A percentile compares a stretch with the other conserved stretches of the same genome.
phyloP scores from a whole-genome alignment of 495 filamentous ascomycete species.

The Terfezia claveryi region DNA sequence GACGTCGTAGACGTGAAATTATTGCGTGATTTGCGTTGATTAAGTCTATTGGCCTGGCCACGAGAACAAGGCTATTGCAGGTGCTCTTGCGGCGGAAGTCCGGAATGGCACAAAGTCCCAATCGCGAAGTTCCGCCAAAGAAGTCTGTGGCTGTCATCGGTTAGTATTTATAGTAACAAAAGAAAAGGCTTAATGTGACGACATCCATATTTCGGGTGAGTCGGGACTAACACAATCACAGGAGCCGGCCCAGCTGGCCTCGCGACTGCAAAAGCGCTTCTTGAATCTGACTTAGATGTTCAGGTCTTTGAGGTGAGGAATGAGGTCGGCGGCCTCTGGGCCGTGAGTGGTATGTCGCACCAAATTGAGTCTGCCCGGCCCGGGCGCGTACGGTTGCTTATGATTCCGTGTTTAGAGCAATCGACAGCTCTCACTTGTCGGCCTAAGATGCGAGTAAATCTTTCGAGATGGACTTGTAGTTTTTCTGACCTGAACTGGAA shows the following conservation, averaged over 20 bases:
- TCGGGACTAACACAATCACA: conserved; percentile 12
- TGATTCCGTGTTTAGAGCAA: too few species aligned
- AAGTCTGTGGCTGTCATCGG: conserved; percentile 51
- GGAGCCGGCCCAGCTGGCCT: conserved; percentile 69
- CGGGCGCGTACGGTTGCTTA: conserved; percentile 27
- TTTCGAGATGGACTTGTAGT: conserved; percentile 52
- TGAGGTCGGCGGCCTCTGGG: conserved; percentile 61
- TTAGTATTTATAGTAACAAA: conserved; percentile 19
- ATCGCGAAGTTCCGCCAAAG: too few species aligned
- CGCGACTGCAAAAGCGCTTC: conserved; percentile 56
- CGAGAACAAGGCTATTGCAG: too few species aligned
- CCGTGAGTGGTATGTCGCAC: conserved; percentile 24
- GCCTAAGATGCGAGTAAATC: conserved; percentile 41
- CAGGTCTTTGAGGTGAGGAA: conserved; percentile 45
- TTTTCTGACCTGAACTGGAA: conserved; percentile 63
- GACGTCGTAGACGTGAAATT: too few species aligned
- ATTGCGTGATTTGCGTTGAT: too few species aligned
- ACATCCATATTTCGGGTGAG: background rate
- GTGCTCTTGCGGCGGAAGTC: too few species aligned
- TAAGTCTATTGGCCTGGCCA: too few species aligned
- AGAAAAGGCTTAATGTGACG: background rate
- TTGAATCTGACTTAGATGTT: conserved; percentile 42
- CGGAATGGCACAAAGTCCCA: too few species aligned
- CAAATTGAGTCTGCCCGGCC: conserved; percentile 26
- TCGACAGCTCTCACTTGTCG: too few species aligned